Evolutionary conservation across 2,329 filamentous ascomycete species (phyloP).

Genomic region (Penicillium aurantiogriseum): DNA sequence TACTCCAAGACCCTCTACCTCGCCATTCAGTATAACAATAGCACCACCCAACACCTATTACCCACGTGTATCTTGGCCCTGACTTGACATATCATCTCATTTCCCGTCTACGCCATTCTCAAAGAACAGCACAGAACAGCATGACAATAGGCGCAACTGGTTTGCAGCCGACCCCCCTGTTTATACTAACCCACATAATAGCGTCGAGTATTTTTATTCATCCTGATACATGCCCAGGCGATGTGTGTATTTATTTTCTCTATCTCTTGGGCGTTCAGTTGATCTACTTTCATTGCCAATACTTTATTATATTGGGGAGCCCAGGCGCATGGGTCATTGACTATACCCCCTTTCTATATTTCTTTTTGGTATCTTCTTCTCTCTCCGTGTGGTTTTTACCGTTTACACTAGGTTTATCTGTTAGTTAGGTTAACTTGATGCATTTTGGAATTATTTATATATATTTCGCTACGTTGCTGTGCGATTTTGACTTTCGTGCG

Average conservation of each 20-base stretch:
- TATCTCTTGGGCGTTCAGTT: not conserved
- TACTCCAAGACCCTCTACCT: not conserved
- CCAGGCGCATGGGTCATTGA: slow-evolving; percentile 8
- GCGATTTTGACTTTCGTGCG: not conserved
- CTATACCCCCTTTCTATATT: not conserved
- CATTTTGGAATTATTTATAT: not conserved
- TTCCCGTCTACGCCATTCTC: not conserved
- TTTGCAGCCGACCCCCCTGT: not conserved
- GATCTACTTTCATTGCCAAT: not conserved
- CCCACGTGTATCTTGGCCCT: slow-evolving; percentile 2
- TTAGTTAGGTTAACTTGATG: not conserved
- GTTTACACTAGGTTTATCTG: not conserved
- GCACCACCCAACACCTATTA: not conserved
- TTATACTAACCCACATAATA: slow-evolving; percentile 12
- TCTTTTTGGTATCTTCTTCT: not conserved
- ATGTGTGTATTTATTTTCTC: not conserved
- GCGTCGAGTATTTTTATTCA: not conserved
- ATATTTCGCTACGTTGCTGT: not conserved
- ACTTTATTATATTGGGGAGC: slow-evolving; percentile 2
- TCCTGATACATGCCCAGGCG: not conserved
- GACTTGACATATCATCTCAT: not conserved
- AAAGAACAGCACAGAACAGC: not conserved
- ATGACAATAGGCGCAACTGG: slow-evolving; percentile 5
- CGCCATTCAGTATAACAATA: not conserved
- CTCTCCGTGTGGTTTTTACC: not conserved